Conservation (phyloP, 2,329 filamentous ascomycete species). For the Myriosclerotinia scirpicola region DNA sequence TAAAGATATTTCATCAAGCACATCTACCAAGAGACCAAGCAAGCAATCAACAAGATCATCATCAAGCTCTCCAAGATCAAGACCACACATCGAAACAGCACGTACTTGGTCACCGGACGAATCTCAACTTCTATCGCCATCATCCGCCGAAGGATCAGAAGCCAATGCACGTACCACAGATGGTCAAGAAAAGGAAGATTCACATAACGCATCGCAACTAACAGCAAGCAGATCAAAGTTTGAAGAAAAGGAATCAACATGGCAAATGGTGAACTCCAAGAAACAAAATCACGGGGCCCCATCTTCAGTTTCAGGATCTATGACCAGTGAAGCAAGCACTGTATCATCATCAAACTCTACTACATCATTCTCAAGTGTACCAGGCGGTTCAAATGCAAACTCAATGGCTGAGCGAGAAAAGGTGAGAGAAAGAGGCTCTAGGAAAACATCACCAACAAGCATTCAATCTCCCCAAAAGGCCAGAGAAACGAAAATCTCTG, state of each 20-base stretch:
- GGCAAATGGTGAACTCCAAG: slow-evolving; percentile 35
- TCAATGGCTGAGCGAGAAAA: not conserved
- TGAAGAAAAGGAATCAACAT: slow-evolving; percentile 29
- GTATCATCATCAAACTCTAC: slow-evolving; percentile 28
- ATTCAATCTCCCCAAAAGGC: not conserved
- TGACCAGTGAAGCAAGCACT: slow-evolving; percentile 23
- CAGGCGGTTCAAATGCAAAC: not conserved
- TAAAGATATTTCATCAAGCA: slow-evolving; percentile 11
- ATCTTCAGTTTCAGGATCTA: slow-evolving; percentile 26
- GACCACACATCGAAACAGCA: slow-evolving; percentile 17
- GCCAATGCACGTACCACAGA: slow-evolving; percentile 17
- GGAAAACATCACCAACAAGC: not conserved
- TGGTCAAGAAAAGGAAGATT: not conserved
- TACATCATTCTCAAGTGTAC: slow-evolving; percentile 22
- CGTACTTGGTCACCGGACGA: slow-evolving; percentile 31
- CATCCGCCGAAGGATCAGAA: slow-evolving; percentile 25
- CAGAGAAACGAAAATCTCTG: slow-evolving; percentile 1
- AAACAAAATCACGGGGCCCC: slow-evolving; percentile 16
- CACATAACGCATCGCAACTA: slow-evolving; percentile 3
- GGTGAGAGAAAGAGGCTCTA: not conserved
- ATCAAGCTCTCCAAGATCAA: slow-evolving; percentile 13
- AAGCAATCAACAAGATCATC: slow-evolving; percentile 10
- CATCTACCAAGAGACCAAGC: slow-evolving; percentile 8
- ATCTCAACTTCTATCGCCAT: slow-evolving; percentile 32
- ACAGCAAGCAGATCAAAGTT: slow-evolving; percentile 30